Conservation (phyloP, 2,329 filamentous ascomycete species). For the Hypoxylon sp. region DNA sequence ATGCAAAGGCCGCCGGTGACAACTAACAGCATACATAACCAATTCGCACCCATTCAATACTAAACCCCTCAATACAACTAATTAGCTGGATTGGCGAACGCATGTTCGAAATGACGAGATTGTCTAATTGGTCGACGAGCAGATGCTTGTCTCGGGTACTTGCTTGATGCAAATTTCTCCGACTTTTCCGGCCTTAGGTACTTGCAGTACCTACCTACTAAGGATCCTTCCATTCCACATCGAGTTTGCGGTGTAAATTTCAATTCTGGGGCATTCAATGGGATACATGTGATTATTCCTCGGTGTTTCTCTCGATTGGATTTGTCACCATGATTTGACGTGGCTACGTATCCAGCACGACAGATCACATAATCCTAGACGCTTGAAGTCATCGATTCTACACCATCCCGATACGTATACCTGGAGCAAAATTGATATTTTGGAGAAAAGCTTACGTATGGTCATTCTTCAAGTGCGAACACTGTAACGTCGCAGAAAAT, state of each 20-base stretch:
- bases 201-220: slow-evolving; percentile 16
- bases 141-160: slow-evolving; percentile 34
- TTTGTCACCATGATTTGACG: background rate
- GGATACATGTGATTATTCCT: slow-evolving; percentile 14
- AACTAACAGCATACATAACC: slow-evolving; percentile 6
- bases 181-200: slow-evolving; percentile 27
- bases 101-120: slow-evolving; percentile 21
- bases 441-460: slow-evolving; percentile 5
- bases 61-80: background rate
- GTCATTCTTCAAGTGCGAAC: slow-evolving; percentile 10
- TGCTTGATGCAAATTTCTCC: slow-evolving; percentile 18
- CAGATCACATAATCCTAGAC: slow-evolving; percentile 16
- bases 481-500: slow-evolving; percentile 28
- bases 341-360: slow-evolving; percentile 3
- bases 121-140: slow-evolving; percentile 23
- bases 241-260: background rate
- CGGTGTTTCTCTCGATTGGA: background rate
- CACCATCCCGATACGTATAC: slow-evolving; percentile 8
- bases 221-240: slow-evolving; percentile 3
- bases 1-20: slow-evolving; percentile 13
- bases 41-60: slow-evolving; percentile 1
- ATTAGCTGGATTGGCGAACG: slow-evolving; percentile 9
- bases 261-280: slow-evolving; percentile 3
- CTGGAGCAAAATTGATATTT: background rate
- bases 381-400: slow-evolving; percentile 7